Base-by-base conservation (phyloP, 352 stramenopile genomes). In the Phytophthora macrochlamydospora region DNA sequence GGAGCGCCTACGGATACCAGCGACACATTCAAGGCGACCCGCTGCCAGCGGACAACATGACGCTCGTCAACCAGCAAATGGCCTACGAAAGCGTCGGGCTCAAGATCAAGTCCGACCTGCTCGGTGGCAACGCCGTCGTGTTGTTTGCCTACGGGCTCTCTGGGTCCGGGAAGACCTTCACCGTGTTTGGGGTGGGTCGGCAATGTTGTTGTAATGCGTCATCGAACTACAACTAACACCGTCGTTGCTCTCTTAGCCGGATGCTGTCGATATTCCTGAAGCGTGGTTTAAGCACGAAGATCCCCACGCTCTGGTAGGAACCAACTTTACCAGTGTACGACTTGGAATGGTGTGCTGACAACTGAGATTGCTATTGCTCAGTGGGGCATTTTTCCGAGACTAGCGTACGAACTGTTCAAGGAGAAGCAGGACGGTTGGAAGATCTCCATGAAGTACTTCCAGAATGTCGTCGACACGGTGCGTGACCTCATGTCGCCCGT, bases 391-490 rank as follows among this genome's bases (percentile, higher is more conserved):
- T 98, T 65, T 91, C 92, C 24, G 88, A 24, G 89, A 3, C 76
- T 98, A 8, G 94, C 92, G 13, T 98, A 98, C 74, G 91, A 98
- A 45, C 60, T 98, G 30, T 98, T 98, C 74, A 87, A 97, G 64
- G 88, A 98, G 63, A 97, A 97, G 65, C 81, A 97, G 61, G 94
- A 98, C 58, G 94, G 94, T 56, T 98, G 94, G 94, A 98, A 98
- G 73, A 95, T 98, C 67, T 97, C 91, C 31, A 98, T 98, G 94
- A 98, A 98, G 78, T 98, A 98, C 71, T 98, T 98, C 68, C 94
- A 98, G 67, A 98, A 98, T 69, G 94, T 98, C 40, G 94, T 98
- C 7, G 94, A 98, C 73, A 98, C 90, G 3, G 93, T 98, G 45
- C 89, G 94, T 32, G 94, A 98, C 72, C 84, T 98, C 61, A 97